Base-by-base conservation (phyloP, 768 basidiomycete species). In the Amanita exitialis region DNA sequence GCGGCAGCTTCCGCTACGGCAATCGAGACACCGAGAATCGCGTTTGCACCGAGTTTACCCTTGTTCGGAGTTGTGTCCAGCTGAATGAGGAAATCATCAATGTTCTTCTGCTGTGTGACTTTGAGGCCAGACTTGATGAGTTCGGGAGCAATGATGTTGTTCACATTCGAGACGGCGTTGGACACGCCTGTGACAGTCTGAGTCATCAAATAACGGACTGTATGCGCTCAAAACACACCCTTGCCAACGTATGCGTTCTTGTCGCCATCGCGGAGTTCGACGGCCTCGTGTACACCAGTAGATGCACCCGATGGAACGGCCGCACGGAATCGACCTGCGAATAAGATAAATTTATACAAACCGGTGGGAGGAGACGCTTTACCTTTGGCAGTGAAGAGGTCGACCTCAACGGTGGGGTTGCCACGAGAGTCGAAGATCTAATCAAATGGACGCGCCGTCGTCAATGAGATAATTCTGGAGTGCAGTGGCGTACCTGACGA, bases 361-460 rank as follows among this genome's bases (percentile, higher is more conserved):
- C 35, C 41, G 30, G 46, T 18, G 23, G 30, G 44, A 48, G 52
- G 13, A 12, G 32, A 4, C 3, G 10, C 25, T 53, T 56, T 62
- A 89, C 92, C 93, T 78, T 92, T 91, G 37, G 64, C 78, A 55
- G 94, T 97, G 79, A 78, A 65, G 62, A 94, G 72, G 66, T 94
- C 90, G 66, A 92, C 90, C 72, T 92, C 93, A 64, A 96, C 90
- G 62, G 93, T 95, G 62, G 90, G 92, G 79, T 97, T 93, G 61
- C 93, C 94, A 65, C 95, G 91, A 64, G 93, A 97, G 79, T 98
- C 95, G 69, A 96, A 98, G 82, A 98, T 95, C 95, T 97, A 62
- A 21, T 39, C 54, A 55, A 49, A 51, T 44, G 47, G 54, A 21
- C 25, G n/a, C 13, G 32, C 37, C 16, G 37, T 27, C n/a, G 20